Evolutionary conservation across 306 rosid species (phyloP).

Genomic region (Astragalus glycyphyllos): DNA sequence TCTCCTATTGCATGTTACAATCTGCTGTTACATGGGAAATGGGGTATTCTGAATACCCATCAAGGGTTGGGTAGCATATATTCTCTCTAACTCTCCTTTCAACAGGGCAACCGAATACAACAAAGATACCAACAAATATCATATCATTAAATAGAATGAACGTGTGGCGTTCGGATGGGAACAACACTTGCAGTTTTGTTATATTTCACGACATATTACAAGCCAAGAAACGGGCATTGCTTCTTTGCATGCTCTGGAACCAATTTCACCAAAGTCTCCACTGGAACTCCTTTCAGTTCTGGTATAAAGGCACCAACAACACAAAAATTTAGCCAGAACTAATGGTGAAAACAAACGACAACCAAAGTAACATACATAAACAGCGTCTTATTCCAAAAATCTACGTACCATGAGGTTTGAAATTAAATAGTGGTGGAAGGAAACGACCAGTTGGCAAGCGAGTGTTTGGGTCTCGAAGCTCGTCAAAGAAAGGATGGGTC

Average conservation of each 20-base stretch:
- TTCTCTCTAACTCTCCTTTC: conserved; percentile 65
- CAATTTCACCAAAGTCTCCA: conserved; percentile 78
- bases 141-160: conserved; percentile 44
- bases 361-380: background rate
- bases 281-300: conserved; percentile 90
- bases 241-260: conserved; percentile 95
- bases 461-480: conserved; percentile 80
- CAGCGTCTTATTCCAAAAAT: conserved; percentile 5
- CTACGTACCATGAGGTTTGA: conserved; percentile 83
- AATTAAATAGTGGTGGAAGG: conserved; percentile 94
- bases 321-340: conserved; percentile 24
- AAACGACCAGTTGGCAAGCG: conserved; percentile 95
- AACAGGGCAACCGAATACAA: conserved; percentile 56
- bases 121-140: conserved; percentile 61
- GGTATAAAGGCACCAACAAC: conserved; percentile 31
- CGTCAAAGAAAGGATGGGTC: conserved; percentile 92
- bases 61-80: conserved; percentile 55
- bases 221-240: conserved; percentile 85
- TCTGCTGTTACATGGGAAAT: conserved; percentile 48
- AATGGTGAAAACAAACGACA: background rate
- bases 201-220: conserved; percentile 62
- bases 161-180: conserved; percentile 45
- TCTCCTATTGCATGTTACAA: conserved; percentile 62
- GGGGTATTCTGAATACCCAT: conserved; percentile 59
- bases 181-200: conserved; percentile 47